Base-by-base conservation (phyloP, 2,329 filamentous ascomycete species). In the Chrysoporthe austroafricana region DNA sequence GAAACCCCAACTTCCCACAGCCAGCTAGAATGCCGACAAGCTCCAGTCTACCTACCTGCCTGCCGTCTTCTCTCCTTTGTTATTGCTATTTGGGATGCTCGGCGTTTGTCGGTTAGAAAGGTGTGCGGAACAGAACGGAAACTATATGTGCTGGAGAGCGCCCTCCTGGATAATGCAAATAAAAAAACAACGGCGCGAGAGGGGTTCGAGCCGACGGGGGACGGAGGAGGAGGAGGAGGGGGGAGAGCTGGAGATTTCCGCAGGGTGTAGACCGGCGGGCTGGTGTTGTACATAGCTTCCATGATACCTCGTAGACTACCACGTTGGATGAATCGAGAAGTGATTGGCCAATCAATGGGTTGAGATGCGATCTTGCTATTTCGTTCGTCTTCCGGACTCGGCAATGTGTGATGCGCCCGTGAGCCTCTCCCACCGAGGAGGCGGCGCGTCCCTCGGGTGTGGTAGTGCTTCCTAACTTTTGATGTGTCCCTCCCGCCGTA, bases 261-360 rank as follows among this genome's bases (percentile, higher is more conserved):
- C 34, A 54, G 32, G 21, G 26, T 46, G 8, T 26, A 54, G 14
- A 13, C 14, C 21, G 61, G 44, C 26, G 16, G 39, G 32, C 32
- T 18, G 39, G 64, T 18, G 48, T 64, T 67, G 67, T 70, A 69
- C 69, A 69, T 69, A 70, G 68, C 66, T 70, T 69, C 66, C 64
- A 70, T 67, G 69, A 72, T 72, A 72, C 71, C 70, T 71, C 63
- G 66, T 72, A 72, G 71, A 71, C 65, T 68, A 69, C 26, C 32
- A 63, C 46, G 18, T 67, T 70, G 70, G 66, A 71, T 71, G 50
- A 54, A 54, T 54, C 50, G 50, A 54, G 50, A 54, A 54, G 21
- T 54, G 50, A 54, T 32, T 26, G 32, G 50, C 50, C 50, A 54
- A 26, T 57, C 26, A 26, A 26, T 26, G 26, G 14, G 54, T 39